A percentile compares a stretch with the other conserved stretches of the same genome.
Evolutionary conservation across 2,329 filamentous ascomycete species (phyloP).

Genomic region (Orbilia brochopaga): DNA sequence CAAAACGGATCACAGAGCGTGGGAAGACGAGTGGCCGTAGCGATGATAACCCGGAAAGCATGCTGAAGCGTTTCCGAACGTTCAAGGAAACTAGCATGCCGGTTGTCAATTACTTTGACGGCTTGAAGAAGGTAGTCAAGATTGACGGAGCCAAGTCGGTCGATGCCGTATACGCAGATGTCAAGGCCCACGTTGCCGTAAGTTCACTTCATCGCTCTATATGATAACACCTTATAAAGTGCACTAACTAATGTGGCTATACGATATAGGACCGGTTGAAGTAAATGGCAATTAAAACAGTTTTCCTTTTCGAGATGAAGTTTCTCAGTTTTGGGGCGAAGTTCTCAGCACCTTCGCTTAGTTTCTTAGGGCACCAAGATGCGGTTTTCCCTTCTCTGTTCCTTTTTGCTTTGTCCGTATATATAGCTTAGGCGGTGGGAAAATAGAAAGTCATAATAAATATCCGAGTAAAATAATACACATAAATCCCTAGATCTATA

Average conservation of each 20-base stretch:
- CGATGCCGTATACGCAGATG: constrained; percentile 40
- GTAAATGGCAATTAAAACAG: constrained; percentile 3
- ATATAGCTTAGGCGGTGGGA: constrained; percentile 36
- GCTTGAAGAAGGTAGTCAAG: constrained; percentile 78
- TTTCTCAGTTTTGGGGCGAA: constrained; percentile 1
- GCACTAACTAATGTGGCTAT: constrained; percentile 10
- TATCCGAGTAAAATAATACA: too few species aligned
- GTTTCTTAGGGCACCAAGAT: too few species aligned
- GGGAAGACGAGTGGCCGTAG: constrained; percentile 89
- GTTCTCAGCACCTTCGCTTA: constrained; percentile 2
- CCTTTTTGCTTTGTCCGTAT: constrained; percentile 34
- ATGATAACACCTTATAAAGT: constrained; percentile 5
- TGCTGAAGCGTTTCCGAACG: constrained; percentile 92
- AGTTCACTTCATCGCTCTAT: constrained; percentile 5
- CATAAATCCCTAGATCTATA: too few species aligned
- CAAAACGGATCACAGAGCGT: constrained; percentile 79
- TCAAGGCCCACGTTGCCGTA: constrained; percentile 37
- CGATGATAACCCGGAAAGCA: constrained; percentile 94
- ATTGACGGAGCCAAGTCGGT: constrained; percentile 63
- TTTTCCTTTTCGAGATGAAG: background rate
- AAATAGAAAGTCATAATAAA: too few species aligned
- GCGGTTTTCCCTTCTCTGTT: too few species aligned
- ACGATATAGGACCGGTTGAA: constrained; percentile 33
- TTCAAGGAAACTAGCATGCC: constrained; percentile 98
- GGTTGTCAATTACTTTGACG: constrained; percentile 83